Percentiles rank a stretch among this genome's conserved stretches.
Conservation (phyloP, 768 basidiomycete genomes). For the Exidia glandulosa region DNA sequence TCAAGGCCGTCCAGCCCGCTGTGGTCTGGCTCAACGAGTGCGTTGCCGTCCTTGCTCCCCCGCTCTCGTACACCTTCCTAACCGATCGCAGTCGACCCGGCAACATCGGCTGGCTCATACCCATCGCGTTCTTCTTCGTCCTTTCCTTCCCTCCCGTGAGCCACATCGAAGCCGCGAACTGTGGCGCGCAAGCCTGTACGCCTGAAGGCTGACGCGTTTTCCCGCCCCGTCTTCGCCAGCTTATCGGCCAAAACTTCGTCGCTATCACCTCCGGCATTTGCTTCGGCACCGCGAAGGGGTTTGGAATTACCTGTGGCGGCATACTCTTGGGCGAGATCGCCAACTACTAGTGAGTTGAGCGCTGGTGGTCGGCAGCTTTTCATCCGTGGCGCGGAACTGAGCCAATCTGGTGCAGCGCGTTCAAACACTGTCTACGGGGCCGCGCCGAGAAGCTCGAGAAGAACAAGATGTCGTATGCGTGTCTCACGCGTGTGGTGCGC, state of each 20-base stretch:
- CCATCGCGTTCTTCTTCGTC: constrained; percentile 32
- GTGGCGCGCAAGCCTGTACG: too few relatives aligned
- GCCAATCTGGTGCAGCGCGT: constrained; percentile 38
- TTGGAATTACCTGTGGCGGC: constrained; percentile 56
- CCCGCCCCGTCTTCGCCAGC: constrained; percentile 22
- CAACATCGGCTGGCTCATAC: constrained; percentile 33
- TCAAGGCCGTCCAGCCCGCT: background rate
- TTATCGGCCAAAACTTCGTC: constrained; percentile 89
- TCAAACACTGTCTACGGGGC: constrained; percentile 65
- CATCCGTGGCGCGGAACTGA: background rate
- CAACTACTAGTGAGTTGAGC: constrained; percentile 61
- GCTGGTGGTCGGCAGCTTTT: background rate
- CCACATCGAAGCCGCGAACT: constrained; percentile 6
- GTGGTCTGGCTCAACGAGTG: background rate
- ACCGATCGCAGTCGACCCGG: too few relatives aligned
- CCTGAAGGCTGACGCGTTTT: background rate
- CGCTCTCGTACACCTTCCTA: too few relatives aligned
- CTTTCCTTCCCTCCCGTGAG: constrained; percentile 67
- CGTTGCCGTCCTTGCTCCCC: too few relatives aligned
- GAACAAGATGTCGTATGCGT: constrained; percentile 45
- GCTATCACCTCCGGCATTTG: constrained; percentile 81
- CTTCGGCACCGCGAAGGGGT: constrained; percentile 81
- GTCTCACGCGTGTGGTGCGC: constrained; percentile 49
- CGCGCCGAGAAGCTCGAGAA: constrained; percentile 67
- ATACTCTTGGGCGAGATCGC: constrained; percentile 81